Evolutionary conservation across 2,329 filamentous ascomycete species (phyloP).

Genomic region (Nakataea oryzae): DNA sequence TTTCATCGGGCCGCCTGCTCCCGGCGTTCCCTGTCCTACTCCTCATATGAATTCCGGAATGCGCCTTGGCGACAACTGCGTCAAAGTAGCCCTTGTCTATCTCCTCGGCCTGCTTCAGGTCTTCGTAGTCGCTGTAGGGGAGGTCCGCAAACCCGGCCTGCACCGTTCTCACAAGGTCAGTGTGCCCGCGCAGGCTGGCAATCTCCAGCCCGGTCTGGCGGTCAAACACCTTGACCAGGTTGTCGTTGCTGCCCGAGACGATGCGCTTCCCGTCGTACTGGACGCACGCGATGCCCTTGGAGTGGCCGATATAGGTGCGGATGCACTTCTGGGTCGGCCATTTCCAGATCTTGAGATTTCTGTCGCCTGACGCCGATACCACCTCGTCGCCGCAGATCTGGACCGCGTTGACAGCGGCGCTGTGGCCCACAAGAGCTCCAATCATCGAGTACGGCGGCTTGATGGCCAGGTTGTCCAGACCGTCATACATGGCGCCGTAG

Average conservation of each 20-base stretch:
- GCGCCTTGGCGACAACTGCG: slow-evolving; percentile 40
- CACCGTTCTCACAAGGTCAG: slow-evolving; percentile 80
- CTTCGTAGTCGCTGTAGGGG: slow-evolving; percentile 66
- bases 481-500: slow-evolving; percentile 38
- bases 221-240: slow-evolving; percentile 93
- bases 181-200: slow-evolving; percentile 73
- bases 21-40: slow-evolving; percentile 52
- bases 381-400: slow-evolving; percentile 80
- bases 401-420: slow-evolving; percentile 90
- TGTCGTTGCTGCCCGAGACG: slow-evolving; percentile 91
- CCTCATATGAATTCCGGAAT: slow-evolving; percentile 20
- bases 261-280: slow-evolving; percentile 92
- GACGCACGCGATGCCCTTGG: slow-evolving; percentile 93
- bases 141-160: slow-evolving; percentile 91
- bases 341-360: slow-evolving; percentile 91
- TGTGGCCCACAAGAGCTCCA: slow-evolving; percentile 71
- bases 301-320: slow-evolving; percentile 74
- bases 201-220: slow-evolving; percentile 78
- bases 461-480: slow-evolving; percentile 36
- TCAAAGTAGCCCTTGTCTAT: slow-evolving; percentile 66
- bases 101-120: slow-evolving; percentile 60
- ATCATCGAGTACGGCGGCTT: slow-evolving; percentile 65
- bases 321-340: slow-evolving; percentile 68
- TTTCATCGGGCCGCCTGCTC: slow-evolving; percentile 63
- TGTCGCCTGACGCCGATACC: slow-evolving; percentile 89